Evolutionary conservation across 768 basidiomycete genomes (phyloP).

Genomic region (Hygrophorus pudorinus): DNA sequence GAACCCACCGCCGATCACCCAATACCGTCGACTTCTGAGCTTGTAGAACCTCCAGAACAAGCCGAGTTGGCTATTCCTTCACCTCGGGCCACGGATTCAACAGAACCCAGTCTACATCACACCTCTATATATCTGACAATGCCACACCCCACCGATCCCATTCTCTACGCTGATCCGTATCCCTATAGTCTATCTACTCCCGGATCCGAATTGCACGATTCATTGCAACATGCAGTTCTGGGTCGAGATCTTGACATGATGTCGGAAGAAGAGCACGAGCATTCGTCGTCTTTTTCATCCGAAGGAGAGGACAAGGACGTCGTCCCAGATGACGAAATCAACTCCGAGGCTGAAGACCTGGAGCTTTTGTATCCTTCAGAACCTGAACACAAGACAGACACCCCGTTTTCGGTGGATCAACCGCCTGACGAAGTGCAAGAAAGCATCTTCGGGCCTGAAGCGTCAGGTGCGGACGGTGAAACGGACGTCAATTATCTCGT

Average conservation of each 20-base stretch:
- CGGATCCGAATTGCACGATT: slow-evolving; percentile 8
- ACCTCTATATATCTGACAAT: too few relatives aligned
- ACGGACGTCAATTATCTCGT: too few relatives aligned
- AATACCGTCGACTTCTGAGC: too few relatives aligned
- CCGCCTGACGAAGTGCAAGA: neutral
- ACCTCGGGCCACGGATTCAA: too few relatives aligned
- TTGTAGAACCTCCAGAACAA: neutral
- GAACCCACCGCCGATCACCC: neutral
- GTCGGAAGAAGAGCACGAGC: slow-evolving; percentile 20
- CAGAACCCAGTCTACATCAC: too few relatives aligned
- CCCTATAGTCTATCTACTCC: slow-evolving; percentile 41
- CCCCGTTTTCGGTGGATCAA: neutral
- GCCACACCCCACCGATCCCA: slow-evolving; percentile 17
- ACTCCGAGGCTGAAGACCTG: slow-evolving; percentile 1
- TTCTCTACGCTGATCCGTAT: slow-evolving; percentile 32
- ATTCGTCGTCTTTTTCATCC: slow-evolving; percentile 22
- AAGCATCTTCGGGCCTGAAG: neutral
- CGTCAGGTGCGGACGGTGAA: neutral
- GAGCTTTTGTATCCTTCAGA: slow-evolving; percentile 17
- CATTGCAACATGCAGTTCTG: slow-evolving; percentile 2
- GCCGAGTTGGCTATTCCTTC: neutral
- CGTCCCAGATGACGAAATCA: neutral
- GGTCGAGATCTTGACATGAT: slow-evolving; percentile 10
- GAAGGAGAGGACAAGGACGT: slow-evolving; percentile 15
- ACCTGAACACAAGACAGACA: neutral